Base-by-base conservation (phyloP, 257 asterid species). In the Rehmannia glutinosa region DNA sequence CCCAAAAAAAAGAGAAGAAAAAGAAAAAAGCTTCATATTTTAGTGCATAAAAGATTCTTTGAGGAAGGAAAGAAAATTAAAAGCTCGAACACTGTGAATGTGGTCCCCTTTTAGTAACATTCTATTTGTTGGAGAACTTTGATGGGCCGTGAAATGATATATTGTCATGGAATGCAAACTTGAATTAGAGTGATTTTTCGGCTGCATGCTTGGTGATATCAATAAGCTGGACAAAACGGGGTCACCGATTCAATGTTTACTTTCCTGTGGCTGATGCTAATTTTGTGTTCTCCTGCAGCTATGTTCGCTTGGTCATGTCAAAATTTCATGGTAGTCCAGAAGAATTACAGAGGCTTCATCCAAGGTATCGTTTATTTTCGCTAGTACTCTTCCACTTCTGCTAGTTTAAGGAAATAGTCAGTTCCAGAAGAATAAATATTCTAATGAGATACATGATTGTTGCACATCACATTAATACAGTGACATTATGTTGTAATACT, bases 291-390 rank as follows among this genome's bases (percentile, higher is more conserved):
- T 62, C 62, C 52, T 72, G 73, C 86, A 93, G 99, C 69, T 93
- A 88, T 80, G 96, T 90, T 65, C 96, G 93, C 60, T 69, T 88
- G 76, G 96, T 87, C 73, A 85, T 94, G 99, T 88, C 95, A 61
- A 94, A 83, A 79, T 71, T 45, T 60, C 70, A 75, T 66, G 87
- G 77, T 24, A 67, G 68, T 52, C 64, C 81, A 50, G 87, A 85
- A 74, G 87, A 85, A 54, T 71, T 75, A 64, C 80, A 49, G 73
- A 78, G 58, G 79, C 83, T 80, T 35, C 99, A 94, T 80, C 99
- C 97, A 59, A 84, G 99, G 99, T 90, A 76, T 55, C 42, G 55
- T 59, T 39, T 57, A 16, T 64, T 62, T 68, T 32, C 8, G n/a
- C n/a, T 63, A 38, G 52, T 62, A 66, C 35, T 71, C 42, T 43